Base-by-base conservation (phyloP, 2,329 filamentous ascomycete species). In the Arachnomyces sp. region DNA sequence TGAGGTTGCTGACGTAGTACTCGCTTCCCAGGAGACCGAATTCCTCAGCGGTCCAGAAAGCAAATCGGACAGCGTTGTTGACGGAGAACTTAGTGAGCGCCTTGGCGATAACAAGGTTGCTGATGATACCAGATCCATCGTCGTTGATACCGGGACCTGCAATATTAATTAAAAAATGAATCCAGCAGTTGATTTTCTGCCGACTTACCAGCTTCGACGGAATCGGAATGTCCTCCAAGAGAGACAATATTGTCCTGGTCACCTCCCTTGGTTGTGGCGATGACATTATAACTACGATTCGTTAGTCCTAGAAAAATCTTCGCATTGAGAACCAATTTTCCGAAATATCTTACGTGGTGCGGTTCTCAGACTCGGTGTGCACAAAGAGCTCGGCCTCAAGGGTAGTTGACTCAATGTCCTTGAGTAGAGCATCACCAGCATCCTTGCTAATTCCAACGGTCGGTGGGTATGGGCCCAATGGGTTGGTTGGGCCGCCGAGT, bases 141-240 rank as follows among this genome's bases (percentile, higher is more conserved):
- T 88, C 84, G 59, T 88, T 88, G 69, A 88, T 86, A 14, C 84
- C 84, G 2, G 78, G 78, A 0, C 78, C 78, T 3, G 29, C 17
- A 12, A n/a, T 17, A 6, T 17, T n/a, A 12, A 3, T n/a, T 7
- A 16, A 7, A 31, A 14, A 7, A 17, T 28, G 15, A 11, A 12
- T 3, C 11, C 16, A 34, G 32, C 14, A 11, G 11, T 34, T 15
- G 8, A 8, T 11, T 13, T 21, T 36, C 11, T 11, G 34, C 34
- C 12, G 30, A 37, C 42, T 33, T 29, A 44, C 42, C 43, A 17
- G 68, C 72, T 18, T 68, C 66, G 14, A 82, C 78, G 5, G 73
- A 77, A 60, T 82, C 78, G 13, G 71, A 73, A 59, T 82, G 78
- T 2, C 71, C 77, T 31, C 77, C 77, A 11, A 81, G 59, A 36